A percentile compares a stretch with the other conserved stretches of the same genome.
Evolutionary conservation across 2,329 filamentous ascomycete species (phyloP).

Genomic region (Colletotrichum spaethianum): DNA sequence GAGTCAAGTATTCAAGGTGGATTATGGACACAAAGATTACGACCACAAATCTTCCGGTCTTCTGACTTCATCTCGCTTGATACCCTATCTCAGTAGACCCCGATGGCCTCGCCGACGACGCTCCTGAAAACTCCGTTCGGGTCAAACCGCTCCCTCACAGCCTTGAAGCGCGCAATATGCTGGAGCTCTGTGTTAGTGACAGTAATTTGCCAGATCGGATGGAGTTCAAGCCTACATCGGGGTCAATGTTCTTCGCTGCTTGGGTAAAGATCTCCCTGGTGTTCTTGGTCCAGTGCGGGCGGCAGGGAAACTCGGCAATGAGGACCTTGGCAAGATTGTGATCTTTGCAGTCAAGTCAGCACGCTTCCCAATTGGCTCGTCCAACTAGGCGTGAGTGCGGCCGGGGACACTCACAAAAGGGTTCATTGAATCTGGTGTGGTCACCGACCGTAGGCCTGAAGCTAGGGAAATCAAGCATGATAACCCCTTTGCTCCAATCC

Average conservation of each 20-base stretch:
- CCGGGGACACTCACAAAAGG: constrained; percentile 59
- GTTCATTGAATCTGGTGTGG: constrained; percentile 62
- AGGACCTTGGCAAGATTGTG: constrained; percentile 61
- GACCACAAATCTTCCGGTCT: not conserved
- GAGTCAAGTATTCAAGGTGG: no score
- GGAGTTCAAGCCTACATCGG: constrained; percentile 49
- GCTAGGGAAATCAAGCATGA: constrained; percentile 69
- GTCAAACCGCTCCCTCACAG: constrained; percentile 62
- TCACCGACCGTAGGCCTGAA: constrained; percentile 62
- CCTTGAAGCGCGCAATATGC: constrained; percentile 63
- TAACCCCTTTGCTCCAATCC: constrained; percentile 64
- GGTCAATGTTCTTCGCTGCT: constrained; percentile 62
- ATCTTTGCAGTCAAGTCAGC: constrained; percentile 48
- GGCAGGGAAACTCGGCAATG: constrained; percentile 64
- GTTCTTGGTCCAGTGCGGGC: constrained; percentile 70
- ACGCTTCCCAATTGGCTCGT: not conserved
- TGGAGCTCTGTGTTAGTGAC: constrained; percentile 22
- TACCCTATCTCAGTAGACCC: constrained; percentile 52
- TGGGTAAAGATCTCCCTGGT: constrained; percentile 62
- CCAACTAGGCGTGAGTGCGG: no score
- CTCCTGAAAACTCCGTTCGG: constrained; percentile 63
- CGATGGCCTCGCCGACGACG: constrained; percentile 64
- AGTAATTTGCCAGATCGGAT: accelerated
- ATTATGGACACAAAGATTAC: no score
- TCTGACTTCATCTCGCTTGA: no score